Evolutionary conservation across 106 monocot genomes (phyloP).

Genomic region (Cymbidium sinense): DNA sequence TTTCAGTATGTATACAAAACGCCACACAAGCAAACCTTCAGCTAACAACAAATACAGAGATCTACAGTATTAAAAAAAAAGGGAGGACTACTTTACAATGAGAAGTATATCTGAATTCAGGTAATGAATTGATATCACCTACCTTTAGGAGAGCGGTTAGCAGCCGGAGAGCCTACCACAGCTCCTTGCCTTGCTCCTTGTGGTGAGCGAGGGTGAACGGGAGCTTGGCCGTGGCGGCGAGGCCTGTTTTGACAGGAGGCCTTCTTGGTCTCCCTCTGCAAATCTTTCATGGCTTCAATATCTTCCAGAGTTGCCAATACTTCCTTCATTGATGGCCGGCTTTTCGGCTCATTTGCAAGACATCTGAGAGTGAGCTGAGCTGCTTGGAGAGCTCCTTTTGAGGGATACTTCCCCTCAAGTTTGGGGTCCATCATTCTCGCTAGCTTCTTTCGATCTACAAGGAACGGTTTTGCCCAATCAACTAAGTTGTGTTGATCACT

Average conservation of each 20-base stretch:
- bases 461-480: slow-evolving; percentile 6
- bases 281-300: slow-evolving; percentile 1
- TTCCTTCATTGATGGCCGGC: slow-evolving; percentile 15
- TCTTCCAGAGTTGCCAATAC: slow-evolving; percentile 11
- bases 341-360: not conserved
- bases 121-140: not conserved
- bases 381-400: slow-evolving; percentile 12
- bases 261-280: slow-evolving; percentile 3
- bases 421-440: slow-evolving; percentile 10
- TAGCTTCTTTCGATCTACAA: not conserved
- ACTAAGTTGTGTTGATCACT: slow-evolving; percentile 11
- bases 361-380: slow-evolving; percentile 12
- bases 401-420: slow-evolving; percentile 15
- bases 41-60: not conserved
- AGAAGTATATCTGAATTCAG: not conserved
- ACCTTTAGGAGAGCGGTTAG: not conserved
- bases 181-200: not conserved
- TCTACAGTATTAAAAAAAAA: not conserved
- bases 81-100: not conserved
- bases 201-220: not conserved
- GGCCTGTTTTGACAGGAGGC: not conserved
- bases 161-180: not conserved
- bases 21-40: not conserved
- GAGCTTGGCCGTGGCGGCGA: slow-evolving; percentile 7
- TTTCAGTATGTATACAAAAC: not conserved